These are phyloP conservation scores for Jatropha multifida DNA, from an alignment of 441 rosid species.

Conservation along the genomic window DNA sequence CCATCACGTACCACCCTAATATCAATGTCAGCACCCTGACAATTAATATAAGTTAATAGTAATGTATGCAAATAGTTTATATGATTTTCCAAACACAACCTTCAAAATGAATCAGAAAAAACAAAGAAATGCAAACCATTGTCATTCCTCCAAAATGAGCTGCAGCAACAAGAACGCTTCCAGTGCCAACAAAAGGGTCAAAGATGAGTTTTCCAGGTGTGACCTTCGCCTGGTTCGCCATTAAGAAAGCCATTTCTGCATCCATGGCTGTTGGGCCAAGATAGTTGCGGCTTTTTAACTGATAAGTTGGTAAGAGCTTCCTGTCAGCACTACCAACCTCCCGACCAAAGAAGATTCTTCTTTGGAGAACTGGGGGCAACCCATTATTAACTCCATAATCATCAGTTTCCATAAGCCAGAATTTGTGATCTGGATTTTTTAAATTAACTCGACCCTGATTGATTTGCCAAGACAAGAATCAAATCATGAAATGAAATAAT, in stretches of 20 bases:
- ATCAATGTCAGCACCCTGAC: conserved; percentile 96
- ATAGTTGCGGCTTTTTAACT: conserved; percentile 82
- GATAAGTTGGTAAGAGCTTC: conserved; percentile 82
- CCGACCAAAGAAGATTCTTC: conserved; percentile 85
- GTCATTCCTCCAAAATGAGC: conserved; percentile 96
- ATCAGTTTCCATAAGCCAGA: conserved; percentile 89
- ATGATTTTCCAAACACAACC: conserved; percentile 3
- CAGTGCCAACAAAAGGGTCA: conserved; percentile 97
- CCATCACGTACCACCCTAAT: conserved; percentile 96
- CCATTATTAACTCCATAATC: conserved; percentile 76
- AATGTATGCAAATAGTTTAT: conserved; percentile 18
- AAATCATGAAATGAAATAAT: background rate
- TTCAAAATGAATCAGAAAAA: conserved; percentile 6
- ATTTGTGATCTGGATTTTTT: conserved; percentile 74
- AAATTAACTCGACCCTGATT: conserved; percentile 79
- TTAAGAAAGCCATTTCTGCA: conserved; percentile 97
- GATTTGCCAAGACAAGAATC: background rate
- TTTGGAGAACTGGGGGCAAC: conserved; percentile 73
- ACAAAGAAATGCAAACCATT: conserved; percentile 52
- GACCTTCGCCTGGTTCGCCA: conserved; percentile 94
- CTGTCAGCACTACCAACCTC: conserved; percentile 93
- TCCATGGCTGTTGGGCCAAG: conserved; percentile 99
- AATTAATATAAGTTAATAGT: conserved; percentile 25
- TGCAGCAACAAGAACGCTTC: conserved; percentile 94
- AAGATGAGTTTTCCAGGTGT: conserved; percentile 77